Conservation (phyloP, 1,284 basidiomycete species). For the Malassezia cuniculi region DNA sequence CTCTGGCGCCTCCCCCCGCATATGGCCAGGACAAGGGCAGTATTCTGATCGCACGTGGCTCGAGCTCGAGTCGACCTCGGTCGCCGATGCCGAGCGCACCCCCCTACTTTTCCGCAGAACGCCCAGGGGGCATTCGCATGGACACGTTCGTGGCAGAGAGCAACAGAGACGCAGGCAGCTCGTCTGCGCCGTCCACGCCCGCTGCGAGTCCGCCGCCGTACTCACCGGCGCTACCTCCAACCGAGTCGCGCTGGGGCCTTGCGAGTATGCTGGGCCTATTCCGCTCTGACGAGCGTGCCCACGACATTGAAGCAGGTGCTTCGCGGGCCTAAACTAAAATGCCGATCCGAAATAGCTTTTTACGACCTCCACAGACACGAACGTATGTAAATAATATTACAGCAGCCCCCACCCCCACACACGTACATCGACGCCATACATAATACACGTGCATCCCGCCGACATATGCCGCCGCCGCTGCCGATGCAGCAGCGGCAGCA, state of each 20-base stretch:
- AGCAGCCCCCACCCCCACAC: no score
- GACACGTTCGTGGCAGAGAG: slow-evolving; percentile 2
- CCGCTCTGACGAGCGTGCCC: not conserved
- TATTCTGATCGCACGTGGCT: slow-evolving; percentile 37
- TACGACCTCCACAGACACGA: no score
- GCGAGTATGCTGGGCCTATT: not conserved
- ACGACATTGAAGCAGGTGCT: no score
- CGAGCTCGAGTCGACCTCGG: slow-evolving; percentile 1
- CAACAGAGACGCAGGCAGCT: no score
- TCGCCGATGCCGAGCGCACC: slow-evolving; percentile 1
- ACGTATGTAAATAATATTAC: no score
- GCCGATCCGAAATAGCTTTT: no score
- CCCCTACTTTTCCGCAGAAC: not conserved
- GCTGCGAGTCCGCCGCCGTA: slow-evolving; percentile 4
- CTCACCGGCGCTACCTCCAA: no score
- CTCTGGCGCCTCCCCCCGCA: slow-evolving; percentile 40
- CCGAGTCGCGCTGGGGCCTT: slow-evolving; percentile 1
- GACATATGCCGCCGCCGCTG: slow-evolving; percentile 2
- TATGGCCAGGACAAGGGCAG: slow-evolving; percentile 44
- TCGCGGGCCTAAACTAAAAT: no score
- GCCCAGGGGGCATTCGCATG: not conserved
- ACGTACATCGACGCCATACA: no score
- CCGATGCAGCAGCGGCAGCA: slow-evolving; percentile 4
- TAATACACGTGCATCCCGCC: no score
- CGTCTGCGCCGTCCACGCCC: not conserved